Base-by-base conservation (phyloP, 1,139 yeast genomes). In the Candida tetrigidarum region DNA sequence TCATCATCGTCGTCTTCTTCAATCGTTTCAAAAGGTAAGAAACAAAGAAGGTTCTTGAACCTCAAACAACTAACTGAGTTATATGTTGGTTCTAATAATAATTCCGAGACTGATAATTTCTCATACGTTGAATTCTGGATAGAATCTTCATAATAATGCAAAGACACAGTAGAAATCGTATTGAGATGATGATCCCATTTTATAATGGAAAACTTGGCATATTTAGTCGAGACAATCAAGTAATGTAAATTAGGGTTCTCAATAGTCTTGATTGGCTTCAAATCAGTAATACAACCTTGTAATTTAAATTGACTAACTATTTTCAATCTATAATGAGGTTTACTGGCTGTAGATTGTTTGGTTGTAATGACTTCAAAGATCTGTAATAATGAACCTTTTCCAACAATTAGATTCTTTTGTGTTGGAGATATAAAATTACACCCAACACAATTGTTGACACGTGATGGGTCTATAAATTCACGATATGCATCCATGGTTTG, bases 141-240 rank as follows among this genome's bases (percentile, higher is more conserved):
- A 37, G 83, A 80, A 44, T 81, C 80, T 58, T 92, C 98, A 63
- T 92, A 93, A 62, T 80, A 90, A 64, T 93, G 99, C 45, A 93
- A 71, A 42, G 97, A 88, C 3, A 83, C 77, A 0, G 97, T 90
- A 15, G 78, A 71, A 11, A 93, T 73, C 0, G 77, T 57, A 49
- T 80, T 74, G 12, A 59, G 62, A 7, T 60, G 65, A 9, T 68
- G 67, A 58, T 90, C 86, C 91, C 96, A 93, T 49, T 76, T 75
- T 22, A 93, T 68, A 33, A 92, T 67, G 1, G 96, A 86, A 43
- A 90, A 62, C 62, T 92, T 92, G 19, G 97, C 97, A 46, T 70
- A 71, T 50, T 83, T 80, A 30, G 96, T 87, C 10, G 91, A 71
- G 2, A 93, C 72, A 4, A 86, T 64, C 34, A 93, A 57, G 51